phyloP scores from a whole-genome alignment of 2,329 filamentous ascomycete species.

The Botrytis hyacinthi region DNA sequence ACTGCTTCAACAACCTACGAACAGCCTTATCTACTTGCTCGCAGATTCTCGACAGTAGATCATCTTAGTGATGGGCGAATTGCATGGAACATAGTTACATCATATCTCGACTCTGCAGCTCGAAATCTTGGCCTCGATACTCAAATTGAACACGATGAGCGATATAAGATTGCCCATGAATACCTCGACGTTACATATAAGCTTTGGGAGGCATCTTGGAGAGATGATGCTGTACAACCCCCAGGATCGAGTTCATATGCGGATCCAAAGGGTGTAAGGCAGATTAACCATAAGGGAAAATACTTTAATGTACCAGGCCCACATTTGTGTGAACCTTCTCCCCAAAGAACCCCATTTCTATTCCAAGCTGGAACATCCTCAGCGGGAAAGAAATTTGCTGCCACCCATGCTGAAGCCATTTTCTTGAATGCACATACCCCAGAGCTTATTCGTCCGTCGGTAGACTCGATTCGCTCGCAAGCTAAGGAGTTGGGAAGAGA shows the following conservation, averaged over 20 bases:
- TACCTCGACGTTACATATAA: constrained; percentile 47
- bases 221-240: constrained; percentile 54
- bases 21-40: constrained; percentile 31
- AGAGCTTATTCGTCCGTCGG: constrained; percentile 57
- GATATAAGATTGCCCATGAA: constrained; percentile 63
- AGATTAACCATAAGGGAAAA: constrained; percentile 65
- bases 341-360: constrained; percentile 32
- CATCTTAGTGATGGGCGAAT: constrained; percentile 57
- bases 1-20: constrained; percentile 68
- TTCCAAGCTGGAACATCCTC: constrained; percentile 68
- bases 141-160: constrained; percentile 64
- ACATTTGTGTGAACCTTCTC: constrained; percentile 55
- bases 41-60: constrained; percentile 34
- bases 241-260: constrained; percentile 59
- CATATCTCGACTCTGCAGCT: constrained; percentile 65
- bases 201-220: constrained; percentile 34
- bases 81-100: constrained; percentile 57
- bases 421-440: constrained; percentile 67
- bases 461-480: constrained; percentile 56
- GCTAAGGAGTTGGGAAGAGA: constrained; percentile 56
- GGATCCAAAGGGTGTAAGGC: constrained; percentile 54
- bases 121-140: constrained; percentile 58
- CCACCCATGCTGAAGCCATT: constrained; percentile 68
- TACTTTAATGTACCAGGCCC: constrained; percentile 64
- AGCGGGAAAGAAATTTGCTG: constrained; percentile 65